A percentile compares a stretch with the other conserved stretches of the same genome.
Conservation (phyloP, 306 rosid genomes). For the Crataegus laevigata region DNA sequence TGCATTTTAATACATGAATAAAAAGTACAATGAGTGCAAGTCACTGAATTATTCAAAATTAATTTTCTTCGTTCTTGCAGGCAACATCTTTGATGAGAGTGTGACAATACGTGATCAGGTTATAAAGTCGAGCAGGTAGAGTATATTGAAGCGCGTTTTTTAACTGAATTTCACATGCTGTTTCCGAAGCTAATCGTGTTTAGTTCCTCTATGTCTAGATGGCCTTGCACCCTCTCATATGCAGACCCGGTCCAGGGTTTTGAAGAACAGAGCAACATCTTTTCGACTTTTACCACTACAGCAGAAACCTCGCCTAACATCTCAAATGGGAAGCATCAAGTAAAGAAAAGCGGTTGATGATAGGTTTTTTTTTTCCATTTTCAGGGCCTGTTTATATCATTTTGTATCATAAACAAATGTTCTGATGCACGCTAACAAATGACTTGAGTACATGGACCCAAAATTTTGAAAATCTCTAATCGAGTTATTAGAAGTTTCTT, state of each 20-base stretch:
- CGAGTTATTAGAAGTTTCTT: background rate
- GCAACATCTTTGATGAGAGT: conserved; percentile 35
- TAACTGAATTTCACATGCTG: background rate
- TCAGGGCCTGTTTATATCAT: background rate
- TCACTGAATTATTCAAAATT: background rate
- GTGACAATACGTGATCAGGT: conserved; percentile 21
- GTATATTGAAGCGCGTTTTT: background rate
- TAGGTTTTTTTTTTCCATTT: background rate
- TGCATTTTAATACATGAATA: background rate
- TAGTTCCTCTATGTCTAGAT: conserved; percentile 19
- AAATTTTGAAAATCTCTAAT: background rate
- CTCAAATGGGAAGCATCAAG: conserved; percentile 34
- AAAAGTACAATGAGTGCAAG: background rate
- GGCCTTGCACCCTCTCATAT: conserved; percentile 45
- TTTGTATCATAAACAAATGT: background rate
- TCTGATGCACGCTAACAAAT: background rate
- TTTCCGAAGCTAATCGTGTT: conserved; percentile 1
- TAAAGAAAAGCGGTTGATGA: conserved; percentile 26
- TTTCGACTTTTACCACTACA: conserved; percentile 7
- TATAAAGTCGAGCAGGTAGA: conserved; percentile 51
- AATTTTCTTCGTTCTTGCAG: conserved; percentile 12
- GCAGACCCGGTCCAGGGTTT: conserved; percentile 43
- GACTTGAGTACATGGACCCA: background rate
- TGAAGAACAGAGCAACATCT: conserved; percentile 32
- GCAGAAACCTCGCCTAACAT: conserved; percentile 8